These are phyloP conservation scores for Apiospora arundinis DNA, from an alignment of 2,329 filamentous ascomycete genomes.

Conservation along the genomic window DNA sequence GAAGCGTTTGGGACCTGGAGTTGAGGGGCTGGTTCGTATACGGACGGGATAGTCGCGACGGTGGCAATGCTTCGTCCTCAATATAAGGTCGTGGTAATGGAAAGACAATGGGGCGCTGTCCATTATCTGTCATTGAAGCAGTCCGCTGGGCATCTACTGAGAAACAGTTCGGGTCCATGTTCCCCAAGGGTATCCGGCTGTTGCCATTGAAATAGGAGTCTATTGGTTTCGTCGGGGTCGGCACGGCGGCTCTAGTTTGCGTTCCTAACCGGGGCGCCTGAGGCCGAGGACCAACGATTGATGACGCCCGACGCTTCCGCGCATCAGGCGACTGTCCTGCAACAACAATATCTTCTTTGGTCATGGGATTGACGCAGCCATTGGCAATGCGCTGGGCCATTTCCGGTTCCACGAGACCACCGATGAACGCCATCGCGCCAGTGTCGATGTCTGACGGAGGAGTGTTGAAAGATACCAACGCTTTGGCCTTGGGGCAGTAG, in stretches of 20 bases:
- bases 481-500: constrained; percentile 76
- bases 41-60: constrained; percentile 33
- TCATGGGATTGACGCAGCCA: constrained; percentile 89
- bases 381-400: constrained; percentile 76
- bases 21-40: constrained; percentile 35
- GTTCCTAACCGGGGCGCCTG: constrained; percentile 24
- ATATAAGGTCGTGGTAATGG: constrained; percentile 65
- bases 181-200: constrained; percentile 62
- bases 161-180: constrained; percentile 69
- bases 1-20: constrained; percentile 49
- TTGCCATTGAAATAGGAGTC: constrained; percentile 59
- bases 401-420: constrained; percentile 70
- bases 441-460: constrained; percentile 67
- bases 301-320: constrained; percentile 44
- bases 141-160: constrained; percentile 56
- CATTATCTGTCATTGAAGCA: constrained; percentile 55
- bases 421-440: constrained; percentile 82
- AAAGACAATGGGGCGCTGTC: constrained; percentile 60
- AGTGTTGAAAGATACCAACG: constrained; percentile 77
- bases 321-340: constrained; percentile 46
- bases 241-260: constrained; percentile 32
- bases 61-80: constrained; percentile 39
- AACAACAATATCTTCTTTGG: constrained; percentile 70
- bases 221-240: constrained; percentile 54
- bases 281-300: constrained; percentile 29